A percentile compares a stretch with the other conserved stretches of the same genome.
These are phyloP conservation scores for Penicillium paxilli DNA, from an alignment of 495 filamentous ascomycete genomes.

Conservation along the genomic window DNA sequence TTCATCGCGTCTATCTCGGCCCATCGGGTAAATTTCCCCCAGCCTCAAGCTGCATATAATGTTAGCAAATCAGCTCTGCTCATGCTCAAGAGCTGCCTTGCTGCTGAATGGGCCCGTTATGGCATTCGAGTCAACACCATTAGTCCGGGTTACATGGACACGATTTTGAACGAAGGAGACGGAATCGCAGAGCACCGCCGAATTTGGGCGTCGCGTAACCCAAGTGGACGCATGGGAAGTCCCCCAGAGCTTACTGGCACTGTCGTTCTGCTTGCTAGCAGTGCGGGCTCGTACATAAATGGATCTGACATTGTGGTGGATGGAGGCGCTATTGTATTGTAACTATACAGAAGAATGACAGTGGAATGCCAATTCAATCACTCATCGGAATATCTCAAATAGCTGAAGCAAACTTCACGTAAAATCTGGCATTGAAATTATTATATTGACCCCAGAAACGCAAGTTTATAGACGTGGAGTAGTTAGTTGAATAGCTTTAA, in stretches of 20 bases:
- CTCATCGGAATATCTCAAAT: too few species aligned
- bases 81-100: constrained; percentile 58
- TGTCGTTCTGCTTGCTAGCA: constrained; percentile 74
- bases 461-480: too few species aligned
- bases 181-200: constrained; percentile 58
- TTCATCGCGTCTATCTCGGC: constrained; percentile 69
- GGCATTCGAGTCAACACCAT: constrained; percentile 71
- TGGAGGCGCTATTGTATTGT: constrained; percentile 31
- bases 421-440: too few species aligned
- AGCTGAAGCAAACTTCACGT: too few species aligned
- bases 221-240: constrained; percentile 68
- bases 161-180: constrained; percentile 59
- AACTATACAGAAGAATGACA: background rate
- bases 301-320: constrained; percentile 66
- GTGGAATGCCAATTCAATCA: too few species aligned
- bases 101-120: constrained; percentile 64
- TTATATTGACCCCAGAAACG: too few species aligned
- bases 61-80: constrained; percentile 65
- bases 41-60: constrained; percentile 71
- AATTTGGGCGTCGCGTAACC: constrained; percentile 75
- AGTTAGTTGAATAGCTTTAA: background rate
- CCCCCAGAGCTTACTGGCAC: constrained; percentile 78
- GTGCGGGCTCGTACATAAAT: constrained; percentile 75
- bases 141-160: constrained; percentile 79
- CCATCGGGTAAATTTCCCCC: constrained; percentile 65